A percentile compares a stretch with the other conserved stretches of the same genome.
Evolutionary conservation across 192 early-diverging fungal genomes (phyloP).

Genomic region (Backusella westeae): DNA sequence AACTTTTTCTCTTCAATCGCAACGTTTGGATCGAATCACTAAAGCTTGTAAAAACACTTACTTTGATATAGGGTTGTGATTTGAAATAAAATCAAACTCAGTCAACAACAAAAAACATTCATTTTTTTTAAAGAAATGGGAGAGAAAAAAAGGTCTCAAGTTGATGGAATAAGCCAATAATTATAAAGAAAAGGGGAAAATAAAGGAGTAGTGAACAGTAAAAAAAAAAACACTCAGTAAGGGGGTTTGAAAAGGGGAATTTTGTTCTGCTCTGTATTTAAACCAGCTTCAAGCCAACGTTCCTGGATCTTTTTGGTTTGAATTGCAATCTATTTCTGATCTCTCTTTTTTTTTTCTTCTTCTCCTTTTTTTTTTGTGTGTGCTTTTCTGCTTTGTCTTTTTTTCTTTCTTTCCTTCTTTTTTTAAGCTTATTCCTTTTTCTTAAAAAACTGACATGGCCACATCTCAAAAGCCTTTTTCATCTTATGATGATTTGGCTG

Average conservation of each 20-base stretch:
- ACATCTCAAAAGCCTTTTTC: not conserved
- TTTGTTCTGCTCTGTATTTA: not conserved
- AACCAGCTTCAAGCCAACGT: not conserved
- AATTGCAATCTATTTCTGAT: slow-evolving; percentile 7
- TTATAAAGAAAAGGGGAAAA: no score
- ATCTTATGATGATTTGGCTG: slow-evolving; percentile 17
- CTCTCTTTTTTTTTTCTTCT: not conserved
- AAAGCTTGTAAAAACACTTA: no score
- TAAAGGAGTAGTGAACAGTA: not conserved
- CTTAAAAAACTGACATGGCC: not conserved
- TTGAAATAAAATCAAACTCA: no score
- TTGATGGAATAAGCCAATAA: no score
- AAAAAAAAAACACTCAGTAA: not conserved
- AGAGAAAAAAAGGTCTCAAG: no score
- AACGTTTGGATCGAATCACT: no score
- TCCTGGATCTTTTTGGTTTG: slow-evolving; percentile 12
- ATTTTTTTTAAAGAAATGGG: no score
- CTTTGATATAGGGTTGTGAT: no score
- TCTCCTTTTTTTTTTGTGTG: not conserved
- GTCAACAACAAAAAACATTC: no score
- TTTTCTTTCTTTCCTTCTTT: not conserved
- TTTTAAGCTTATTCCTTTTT: not conserved
- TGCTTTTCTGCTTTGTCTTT: not conserved
- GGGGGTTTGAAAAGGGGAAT: not conserved
- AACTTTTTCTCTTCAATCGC: no score